These are phyloP conservation scores for Cladosporium sp. DNA, from an alignment of 2,329 filamentous ascomycete species.

Conservation along the genomic window DNA sequence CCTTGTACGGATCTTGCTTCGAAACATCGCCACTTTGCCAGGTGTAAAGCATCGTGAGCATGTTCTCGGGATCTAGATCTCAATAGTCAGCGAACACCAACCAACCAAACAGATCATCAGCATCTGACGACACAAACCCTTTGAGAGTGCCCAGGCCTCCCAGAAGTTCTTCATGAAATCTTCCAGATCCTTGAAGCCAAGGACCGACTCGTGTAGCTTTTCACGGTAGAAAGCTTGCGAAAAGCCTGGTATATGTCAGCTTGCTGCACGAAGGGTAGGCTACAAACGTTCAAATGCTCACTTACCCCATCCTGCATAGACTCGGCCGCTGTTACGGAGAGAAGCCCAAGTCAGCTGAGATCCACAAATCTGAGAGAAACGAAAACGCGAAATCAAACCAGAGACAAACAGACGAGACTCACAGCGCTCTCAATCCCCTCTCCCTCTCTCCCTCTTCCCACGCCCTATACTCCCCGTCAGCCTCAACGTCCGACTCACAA, in stretches of 20 bases:
- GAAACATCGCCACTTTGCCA: conserved; percentile 75
- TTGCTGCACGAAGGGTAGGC: too few species aligned
- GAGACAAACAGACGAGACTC: conserved; percentile 32
- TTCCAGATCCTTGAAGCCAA: conserved; percentile 66
- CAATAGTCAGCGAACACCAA: not conserved
- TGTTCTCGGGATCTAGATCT: conserved; percentile 64
- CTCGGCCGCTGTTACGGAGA: conserved; percentile 31
- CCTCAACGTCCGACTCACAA: conserved; percentile 41
- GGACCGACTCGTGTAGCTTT: conserved; percentile 59
- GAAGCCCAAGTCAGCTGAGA: not conserved
- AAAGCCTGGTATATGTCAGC: conserved; percentile 52
- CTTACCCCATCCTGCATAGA: conserved; percentile 64
- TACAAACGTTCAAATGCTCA: not conserved
- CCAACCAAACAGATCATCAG: not conserved
- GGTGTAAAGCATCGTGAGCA: conserved; percentile 70
- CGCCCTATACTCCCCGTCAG: conserved; percentile 20
- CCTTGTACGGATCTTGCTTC: conserved; percentile 63
- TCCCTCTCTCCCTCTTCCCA: conserved; percentile 48
- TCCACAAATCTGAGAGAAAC: not conserved
- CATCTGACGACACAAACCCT: conserved; percentile 49
- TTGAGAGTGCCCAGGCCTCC: conserved; percentile 68
- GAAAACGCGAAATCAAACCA: not conserved
- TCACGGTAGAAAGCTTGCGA: conserved; percentile 74
- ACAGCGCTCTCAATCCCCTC: conserved; percentile 63
- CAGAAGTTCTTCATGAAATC: conserved; percentile 73